A percentile compares a stretch with the other conserved stretches of the same genome.
Evolutionary conservation across 1,284 basidiomycete genomes (phyloP).

Genomic region (Fistulina hepatica): DNA sequence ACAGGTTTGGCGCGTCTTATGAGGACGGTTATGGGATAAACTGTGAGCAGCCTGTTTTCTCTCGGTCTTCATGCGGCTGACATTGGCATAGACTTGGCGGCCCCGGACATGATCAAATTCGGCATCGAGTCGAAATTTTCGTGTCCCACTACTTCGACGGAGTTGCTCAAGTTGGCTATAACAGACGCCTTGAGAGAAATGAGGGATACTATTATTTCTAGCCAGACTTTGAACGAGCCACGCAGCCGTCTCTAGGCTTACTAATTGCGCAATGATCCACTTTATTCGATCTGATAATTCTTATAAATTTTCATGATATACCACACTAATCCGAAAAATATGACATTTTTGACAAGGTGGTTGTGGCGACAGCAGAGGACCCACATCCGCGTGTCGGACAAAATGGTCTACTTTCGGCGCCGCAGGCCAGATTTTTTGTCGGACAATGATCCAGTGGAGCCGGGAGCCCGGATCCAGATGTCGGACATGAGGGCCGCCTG

Average conservation of each 20-base stretch:
- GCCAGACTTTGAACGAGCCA: too few relatives aligned
- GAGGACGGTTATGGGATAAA: conserved; percentile 88
- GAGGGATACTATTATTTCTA: too few relatives aligned
- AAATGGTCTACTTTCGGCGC: too few relatives aligned
- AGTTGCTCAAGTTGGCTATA: conserved; percentile 57
- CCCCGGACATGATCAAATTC: conserved; percentile 78
- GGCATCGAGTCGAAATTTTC: conserved; percentile 89
- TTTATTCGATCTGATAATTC: conserved; percentile 12
- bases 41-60: conserved; percentile 43
- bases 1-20: conserved; percentile 68
- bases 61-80: conserved; percentile 7
- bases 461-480: too few relatives aligned
- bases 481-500: too few relatives aligned
- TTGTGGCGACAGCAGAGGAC: too few relatives aligned
- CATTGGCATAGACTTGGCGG: conserved; percentile 61
- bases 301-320: conserved; percentile 7
- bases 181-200: conserved; percentile 67
- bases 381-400: too few relatives aligned
- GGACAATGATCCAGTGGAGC: too few relatives aligned
- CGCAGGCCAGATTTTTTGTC: too few relatives aligned
- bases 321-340: too few relatives aligned
- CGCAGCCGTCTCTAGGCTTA: too few relatives aligned
- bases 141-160: conserved; percentile 61
- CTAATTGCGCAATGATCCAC: conserved; percentile 22
- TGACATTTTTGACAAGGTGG: too few relatives aligned